phyloP scores from a whole-genome alignment of 306 rosid species.

The Rubus parviflorus region DNA sequence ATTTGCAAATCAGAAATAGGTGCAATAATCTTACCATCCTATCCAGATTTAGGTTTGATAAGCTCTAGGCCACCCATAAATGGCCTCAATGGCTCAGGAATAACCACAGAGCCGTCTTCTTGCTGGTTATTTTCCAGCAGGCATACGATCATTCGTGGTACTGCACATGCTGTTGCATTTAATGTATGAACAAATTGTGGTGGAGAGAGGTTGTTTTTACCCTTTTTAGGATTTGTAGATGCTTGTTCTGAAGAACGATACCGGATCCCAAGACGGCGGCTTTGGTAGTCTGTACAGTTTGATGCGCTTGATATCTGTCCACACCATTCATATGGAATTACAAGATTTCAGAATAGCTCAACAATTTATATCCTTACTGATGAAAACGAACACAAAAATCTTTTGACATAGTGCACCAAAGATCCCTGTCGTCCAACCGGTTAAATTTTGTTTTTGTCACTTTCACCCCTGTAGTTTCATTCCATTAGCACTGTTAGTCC shows the following conservation, averaged over 20 bases:
- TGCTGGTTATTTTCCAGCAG: constrained; percentile 86
- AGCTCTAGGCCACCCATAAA: constrained; percentile 70
- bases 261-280: constrained; percentile 79
- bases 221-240: constrained; percentile 46
- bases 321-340: constrained; percentile 12
- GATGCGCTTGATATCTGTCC: constrained; percentile 91
- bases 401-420: not conserved
- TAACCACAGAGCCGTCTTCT: constrained; percentile 72
- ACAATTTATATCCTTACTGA: not conserved
- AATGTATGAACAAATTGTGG: constrained; percentile 84
- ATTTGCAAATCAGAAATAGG: not conserved
- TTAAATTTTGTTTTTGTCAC: not conserved
- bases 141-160: constrained; percentile 83
- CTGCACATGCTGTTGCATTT: constrained; percentile 96
- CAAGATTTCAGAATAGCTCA: not conserved
- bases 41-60: constrained; percentile 49
- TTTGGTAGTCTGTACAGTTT: constrained; percentile 86
- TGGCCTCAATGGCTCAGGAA: constrained; percentile 82
- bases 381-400: not conserved
- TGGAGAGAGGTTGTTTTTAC: constrained; percentile 63
- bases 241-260: constrained; percentile 70
- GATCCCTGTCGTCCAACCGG: not conserved
- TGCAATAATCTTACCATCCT: not conserved
- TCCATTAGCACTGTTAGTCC: not conserved
- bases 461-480: not conserved